phyloP scores from a whole-genome alignment of 306 rosid genomes.

The Oemleria cerasiformis region DNA sequence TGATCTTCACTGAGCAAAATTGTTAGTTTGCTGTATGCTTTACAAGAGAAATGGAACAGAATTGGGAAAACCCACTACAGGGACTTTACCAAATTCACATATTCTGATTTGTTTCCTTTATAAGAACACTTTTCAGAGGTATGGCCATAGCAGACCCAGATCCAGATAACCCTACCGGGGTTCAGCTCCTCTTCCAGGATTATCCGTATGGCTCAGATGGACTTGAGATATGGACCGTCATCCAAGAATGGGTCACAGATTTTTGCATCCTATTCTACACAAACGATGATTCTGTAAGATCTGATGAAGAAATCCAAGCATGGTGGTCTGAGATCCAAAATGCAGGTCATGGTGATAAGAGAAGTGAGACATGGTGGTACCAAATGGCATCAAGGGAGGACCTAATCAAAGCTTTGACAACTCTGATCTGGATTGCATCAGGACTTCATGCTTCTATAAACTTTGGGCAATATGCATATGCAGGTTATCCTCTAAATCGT shows the following conservation, averaged over 20 bases:
- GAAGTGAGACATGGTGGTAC: slow-evolving; percentile 45
- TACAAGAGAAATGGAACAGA: background rate
- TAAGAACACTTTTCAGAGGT: slow-evolving; percentile 37
- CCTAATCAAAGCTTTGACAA: slow-evolving; percentile 59
- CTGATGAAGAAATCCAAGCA: slow-evolving; percentile 59
- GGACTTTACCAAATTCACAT: background rate
- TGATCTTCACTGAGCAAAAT: background rate
- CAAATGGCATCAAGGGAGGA: slow-evolving; percentile 39
- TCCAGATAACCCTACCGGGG: slow-evolving; percentile 45
- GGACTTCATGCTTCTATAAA: slow-evolving; percentile 64
- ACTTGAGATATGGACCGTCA: slow-evolving; percentile 71
- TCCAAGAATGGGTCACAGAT: slow-evolving; percentile 61
- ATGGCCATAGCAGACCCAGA: slow-evolving; percentile 53
- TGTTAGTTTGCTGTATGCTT: background rate
- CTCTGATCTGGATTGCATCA: slow-evolving; percentile 70
- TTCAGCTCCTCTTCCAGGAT: slow-evolving; percentile 54
- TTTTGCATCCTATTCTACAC: slow-evolving; percentile 60
- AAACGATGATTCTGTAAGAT: slow-evolving; percentile 37
- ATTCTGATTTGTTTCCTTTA: slow-evolving; percentile 5
- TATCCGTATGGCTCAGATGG: slow-evolving; percentile 81
- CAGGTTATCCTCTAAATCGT: slow-evolving; percentile 49
- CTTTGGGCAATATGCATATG: slow-evolving; percentile 58
- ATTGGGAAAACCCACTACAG: background rate
- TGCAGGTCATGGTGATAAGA: slow-evolving; percentile 60
- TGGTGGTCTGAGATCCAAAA: slow-evolving; percentile 71